Conservation (phyloP, 2,329 filamentous ascomycete species). For the Chaetomiaceae sp. region DNA sequence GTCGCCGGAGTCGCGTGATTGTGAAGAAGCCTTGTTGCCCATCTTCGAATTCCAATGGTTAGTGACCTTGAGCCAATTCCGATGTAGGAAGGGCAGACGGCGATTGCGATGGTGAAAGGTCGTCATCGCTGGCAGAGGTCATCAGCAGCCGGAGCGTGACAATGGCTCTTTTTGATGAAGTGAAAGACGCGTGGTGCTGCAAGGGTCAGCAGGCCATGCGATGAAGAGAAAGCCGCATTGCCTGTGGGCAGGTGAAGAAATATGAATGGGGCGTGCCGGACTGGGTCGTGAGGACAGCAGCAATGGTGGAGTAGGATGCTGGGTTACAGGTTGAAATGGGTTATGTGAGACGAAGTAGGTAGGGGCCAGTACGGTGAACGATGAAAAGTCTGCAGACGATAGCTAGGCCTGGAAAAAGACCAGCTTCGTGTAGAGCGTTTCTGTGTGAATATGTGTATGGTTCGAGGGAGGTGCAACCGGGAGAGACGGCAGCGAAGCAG, state of each 20-base stretch:
- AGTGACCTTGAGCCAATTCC: slow-evolving; percentile 49
- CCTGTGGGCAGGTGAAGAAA: background rate
- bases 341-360: background rate
- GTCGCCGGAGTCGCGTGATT: slow-evolving; percentile 32
- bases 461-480: too few relatives aligned
- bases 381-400: background rate
- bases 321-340: background rate
- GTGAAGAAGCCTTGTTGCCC: slow-evolving; percentile 42
- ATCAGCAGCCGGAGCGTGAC: slow-evolving; percentile 15
- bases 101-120: slow-evolving; percentile 43
- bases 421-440: too few relatives aligned
- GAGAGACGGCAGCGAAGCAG: background rate
- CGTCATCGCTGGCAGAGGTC: slow-evolving; percentile 42
- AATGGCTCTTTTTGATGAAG: background rate
- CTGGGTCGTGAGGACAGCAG: background rate
- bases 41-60: slow-evolving; percentile 42
- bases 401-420: background rate
- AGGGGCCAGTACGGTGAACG: too few relatives aligned
- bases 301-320: background rate
- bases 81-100: slow-evolving; percentile 51
- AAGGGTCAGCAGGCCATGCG: background rate
- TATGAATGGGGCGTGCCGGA: background rate
- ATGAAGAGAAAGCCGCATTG: slow-evolving; percentile 8
- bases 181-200: background rate
- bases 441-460: background rate